Conservation (phyloP, 805 yeast species). For the Saccharomycopsis malanga region DNA sequence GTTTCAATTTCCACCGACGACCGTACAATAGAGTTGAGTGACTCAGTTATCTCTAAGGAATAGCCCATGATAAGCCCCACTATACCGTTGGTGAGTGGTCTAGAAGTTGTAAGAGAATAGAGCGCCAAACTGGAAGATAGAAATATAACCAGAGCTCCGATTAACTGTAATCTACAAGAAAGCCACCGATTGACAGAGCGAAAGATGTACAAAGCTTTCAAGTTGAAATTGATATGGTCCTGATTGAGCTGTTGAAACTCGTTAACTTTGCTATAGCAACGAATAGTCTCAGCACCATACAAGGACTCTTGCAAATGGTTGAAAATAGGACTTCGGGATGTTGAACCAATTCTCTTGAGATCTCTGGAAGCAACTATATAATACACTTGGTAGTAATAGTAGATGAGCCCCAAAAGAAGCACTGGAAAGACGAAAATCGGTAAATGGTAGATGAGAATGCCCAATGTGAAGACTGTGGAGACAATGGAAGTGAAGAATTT, state of each 20-base stretch:
- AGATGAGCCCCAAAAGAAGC: conserved; percentile 40
- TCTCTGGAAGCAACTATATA: conserved; percentile 70
- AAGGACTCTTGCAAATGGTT: conserved; percentile 79
- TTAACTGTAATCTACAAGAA: conserved; percentile 52
- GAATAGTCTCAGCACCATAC: conserved; percentile 66
- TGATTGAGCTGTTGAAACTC: conserved; percentile 54
- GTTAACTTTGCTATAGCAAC: conserved; percentile 61
- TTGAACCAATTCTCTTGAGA: conserved; percentile 62
- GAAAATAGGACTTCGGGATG: conserved; percentile 67
- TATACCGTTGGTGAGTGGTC: conserved; percentile 49
- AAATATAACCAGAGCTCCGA: conserved; percentile 52
- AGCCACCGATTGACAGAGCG: conserved; percentile 61
- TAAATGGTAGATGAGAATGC: conserved; percentile 44
- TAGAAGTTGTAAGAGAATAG: conserved; percentile 31
- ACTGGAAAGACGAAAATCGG: conserved; percentile 48
- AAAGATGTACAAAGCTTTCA: conserved; percentile 42
- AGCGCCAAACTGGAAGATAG: conserved; percentile 44
- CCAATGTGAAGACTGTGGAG: conserved; percentile 42
- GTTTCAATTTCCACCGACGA: conserved; percentile 58
- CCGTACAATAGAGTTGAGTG: conserved; percentile 50
- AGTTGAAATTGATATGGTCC: conserved; percentile 43
- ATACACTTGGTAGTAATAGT: conserved; percentile 63
- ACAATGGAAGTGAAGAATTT: conserved; percentile 40
- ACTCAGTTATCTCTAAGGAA: conserved; percentile 48
- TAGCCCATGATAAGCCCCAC: conserved; percentile 61